These are phyloP conservation scores for Strobilomyces echinocephalus DNA, from an alignment of 768 basidiomycete genomes.

Conservation along the genomic window DNA sequence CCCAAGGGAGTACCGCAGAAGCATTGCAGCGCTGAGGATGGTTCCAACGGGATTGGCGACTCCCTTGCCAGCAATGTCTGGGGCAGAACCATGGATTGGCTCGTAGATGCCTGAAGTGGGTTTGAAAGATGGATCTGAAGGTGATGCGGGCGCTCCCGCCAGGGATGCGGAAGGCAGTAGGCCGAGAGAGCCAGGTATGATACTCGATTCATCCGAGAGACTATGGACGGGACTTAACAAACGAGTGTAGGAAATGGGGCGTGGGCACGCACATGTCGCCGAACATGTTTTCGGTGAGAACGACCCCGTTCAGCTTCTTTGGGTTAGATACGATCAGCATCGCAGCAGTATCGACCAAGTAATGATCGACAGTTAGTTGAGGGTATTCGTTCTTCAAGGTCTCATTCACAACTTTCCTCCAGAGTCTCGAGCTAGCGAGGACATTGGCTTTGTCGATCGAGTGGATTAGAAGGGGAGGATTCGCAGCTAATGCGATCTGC, in stretches of 20 bases:
- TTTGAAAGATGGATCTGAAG: conserved; percentile 54
- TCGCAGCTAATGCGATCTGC: conserved; percentile 75
- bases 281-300: conserved; percentile 94
- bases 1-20: conserved; percentile 91
- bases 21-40: conserved; percentile 90
- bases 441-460: conserved; percentile 99
- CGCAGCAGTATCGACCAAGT: conserved; percentile 91
- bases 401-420: conserved; percentile 91
- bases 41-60: conserved; percentile 95
- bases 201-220: conserved; percentile 93
- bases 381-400: conserved; percentile 83
- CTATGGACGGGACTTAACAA: conserved; percentile 36
- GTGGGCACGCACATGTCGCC: conserved; percentile 81
- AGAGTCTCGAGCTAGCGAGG: conserved; percentile 87
- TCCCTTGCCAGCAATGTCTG: conserved; percentile 90
- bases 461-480: conserved; percentile 85
- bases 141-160: conserved; percentile 74
- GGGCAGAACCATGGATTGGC: conserved; percentile 93
- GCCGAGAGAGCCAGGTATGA: conserved; percentile 96
- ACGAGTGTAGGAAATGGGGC: not conserved
- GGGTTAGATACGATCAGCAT: conserved; percentile 93
- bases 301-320: conserved; percentile 88
- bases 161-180: conserved; percentile 95
- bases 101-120: conserved; percentile 90
- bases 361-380: conserved; percentile 80